phyloP scores from a whole-genome alignment of 208 protist species.

The Acanthamoeba lenticulata region DNA sequence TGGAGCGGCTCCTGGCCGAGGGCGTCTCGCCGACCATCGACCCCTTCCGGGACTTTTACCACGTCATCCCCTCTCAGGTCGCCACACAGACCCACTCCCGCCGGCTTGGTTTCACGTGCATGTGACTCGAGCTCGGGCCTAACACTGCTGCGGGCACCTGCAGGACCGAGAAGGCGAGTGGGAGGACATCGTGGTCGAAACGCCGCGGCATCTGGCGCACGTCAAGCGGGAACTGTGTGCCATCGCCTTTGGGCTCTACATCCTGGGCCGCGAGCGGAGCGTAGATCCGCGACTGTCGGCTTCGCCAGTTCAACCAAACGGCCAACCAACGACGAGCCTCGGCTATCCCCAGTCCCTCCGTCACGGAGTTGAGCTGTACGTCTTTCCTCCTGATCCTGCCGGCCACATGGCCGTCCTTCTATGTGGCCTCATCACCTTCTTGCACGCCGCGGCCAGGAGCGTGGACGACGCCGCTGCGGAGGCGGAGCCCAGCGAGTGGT shows the following conservation, averaged over 20 bases:
- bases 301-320: background rate
- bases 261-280: background rate
- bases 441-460: background rate
- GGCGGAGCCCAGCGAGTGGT: background rate
- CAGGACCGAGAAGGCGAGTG: conserved; percentile 27
- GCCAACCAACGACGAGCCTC: background rate
- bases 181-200: conserved; percentile 6
- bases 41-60: conserved; percentile 1
- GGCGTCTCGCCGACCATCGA: background rate
- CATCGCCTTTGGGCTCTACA: background rate
- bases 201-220: background rate
- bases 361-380: too few species aligned
- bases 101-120: too few species aligned
- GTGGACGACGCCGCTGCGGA: background rate
- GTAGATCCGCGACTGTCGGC: background rate
- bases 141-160: too few species aligned
- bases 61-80: conserved; percentile 24
- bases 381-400: too few species aligned
- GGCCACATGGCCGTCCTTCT: background rate
- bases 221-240: background rate
- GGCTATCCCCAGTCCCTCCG: background rate
- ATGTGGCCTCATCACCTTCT: background rate
- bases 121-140: too few species aligned
- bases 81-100: too few species aligned
- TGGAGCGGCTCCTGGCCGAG: background rate